Percentiles rank a stretch among this genome's conserved stretches.
Conservation (phyloP, 805 yeast genomes). For the Monosporozyma servazzii region DNA sequence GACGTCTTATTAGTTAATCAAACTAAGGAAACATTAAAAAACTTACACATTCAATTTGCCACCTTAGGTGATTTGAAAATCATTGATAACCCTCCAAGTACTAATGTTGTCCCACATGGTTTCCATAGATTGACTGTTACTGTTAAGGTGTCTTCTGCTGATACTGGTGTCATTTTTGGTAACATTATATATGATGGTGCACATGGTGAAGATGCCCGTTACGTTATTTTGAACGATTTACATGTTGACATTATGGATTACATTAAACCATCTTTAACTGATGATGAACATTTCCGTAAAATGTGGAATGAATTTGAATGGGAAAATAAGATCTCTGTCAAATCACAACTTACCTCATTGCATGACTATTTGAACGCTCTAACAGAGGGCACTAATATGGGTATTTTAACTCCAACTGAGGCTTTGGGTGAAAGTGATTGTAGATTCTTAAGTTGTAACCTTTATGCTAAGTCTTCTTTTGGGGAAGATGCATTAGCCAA, state of each 20-base stretch:
- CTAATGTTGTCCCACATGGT: constrained; percentile 94
- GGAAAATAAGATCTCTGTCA: constrained; percentile 94
- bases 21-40: constrained; percentile 82
- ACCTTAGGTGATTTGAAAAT: constrained; percentile 94
- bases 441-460: constrained; percentile 79
- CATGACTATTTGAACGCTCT: constrained; percentile 71
- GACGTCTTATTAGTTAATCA: constrained; percentile 93
- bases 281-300: constrained; percentile 82
- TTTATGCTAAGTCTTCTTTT: constrained; percentile 84
- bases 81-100: constrained; percentile 81
- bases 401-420: constrained; percentile 85
- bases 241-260: constrained; percentile 96
- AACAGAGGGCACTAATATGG: constrained; percentile 77
- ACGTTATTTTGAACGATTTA: constrained; percentile 87
- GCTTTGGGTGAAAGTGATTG: constrained; percentile 76
- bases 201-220: constrained; percentile 79
- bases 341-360: constrained; percentile 55
- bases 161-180: constrained; percentile 96
- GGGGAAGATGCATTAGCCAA: constrained; percentile 98
- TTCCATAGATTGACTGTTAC: constrained; percentile 86
- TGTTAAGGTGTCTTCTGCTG: constrained; percentile 91
- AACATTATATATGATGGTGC: constrained; percentile 94
- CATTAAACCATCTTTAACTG: constrained; percentile 86
- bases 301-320: constrained; percentile 99
- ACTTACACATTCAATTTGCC: constrained; percentile 88